Evolutionary conservation across 2,329 filamentous ascomycete species (phyloP).

Genomic region (Hypoxylon sp.): DNA sequence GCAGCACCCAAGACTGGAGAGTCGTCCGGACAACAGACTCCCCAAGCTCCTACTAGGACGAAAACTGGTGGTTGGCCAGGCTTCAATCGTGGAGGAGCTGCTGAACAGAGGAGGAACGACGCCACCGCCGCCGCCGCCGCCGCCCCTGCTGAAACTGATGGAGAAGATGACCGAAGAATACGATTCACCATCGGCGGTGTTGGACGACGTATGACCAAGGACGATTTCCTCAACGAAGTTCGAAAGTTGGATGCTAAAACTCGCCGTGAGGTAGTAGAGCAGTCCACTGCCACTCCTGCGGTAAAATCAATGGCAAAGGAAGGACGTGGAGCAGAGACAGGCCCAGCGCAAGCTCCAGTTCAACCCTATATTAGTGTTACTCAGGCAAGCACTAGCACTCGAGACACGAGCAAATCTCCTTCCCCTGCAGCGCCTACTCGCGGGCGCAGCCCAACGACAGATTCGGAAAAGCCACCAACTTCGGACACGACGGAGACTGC

Average conservation of each 20-base stretch:
- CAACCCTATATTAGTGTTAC: slow-evolving; percentile 48
- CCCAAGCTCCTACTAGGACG: slow-evolving; percentile 54
- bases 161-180: slow-evolving; percentile 78
- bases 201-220: slow-evolving; percentile 83
- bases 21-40: slow-evolving; percentile 42
- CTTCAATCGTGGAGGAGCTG: slow-evolving; percentile 56
- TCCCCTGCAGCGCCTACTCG: slow-evolving; percentile 33
- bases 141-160: slow-evolving; percentile 58
- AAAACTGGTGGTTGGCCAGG: slow-evolving; percentile 66
- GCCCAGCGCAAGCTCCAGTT: slow-evolving; percentile 48
- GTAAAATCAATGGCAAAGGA: slow-evolving; percentile 65
- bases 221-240: slow-evolving; percentile 83
- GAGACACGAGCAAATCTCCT: slow-evolving; percentile 41
- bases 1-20: slow-evolving; percentile 50
- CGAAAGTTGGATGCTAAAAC: slow-evolving; percentile 78
- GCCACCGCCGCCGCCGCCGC: slow-evolving; percentile 50
- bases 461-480: slow-evolving; percentile 47
- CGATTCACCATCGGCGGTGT: slow-evolving; percentile 82
- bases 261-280: slow-evolving; percentile 67
- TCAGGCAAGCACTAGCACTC: slow-evolving; percentile 51
- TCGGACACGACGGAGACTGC: slow-evolving; percentile 73
- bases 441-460: slow-evolving; percentile 46
- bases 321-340: slow-evolving; percentile 44
- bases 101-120: slow-evolving; percentile 59
- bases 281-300: slow-evolving; percentile 63